Evolutionary conservation across 441 rosid genomes (phyloP).

Genomic region (Pelargonium fulgidum): DNA sequence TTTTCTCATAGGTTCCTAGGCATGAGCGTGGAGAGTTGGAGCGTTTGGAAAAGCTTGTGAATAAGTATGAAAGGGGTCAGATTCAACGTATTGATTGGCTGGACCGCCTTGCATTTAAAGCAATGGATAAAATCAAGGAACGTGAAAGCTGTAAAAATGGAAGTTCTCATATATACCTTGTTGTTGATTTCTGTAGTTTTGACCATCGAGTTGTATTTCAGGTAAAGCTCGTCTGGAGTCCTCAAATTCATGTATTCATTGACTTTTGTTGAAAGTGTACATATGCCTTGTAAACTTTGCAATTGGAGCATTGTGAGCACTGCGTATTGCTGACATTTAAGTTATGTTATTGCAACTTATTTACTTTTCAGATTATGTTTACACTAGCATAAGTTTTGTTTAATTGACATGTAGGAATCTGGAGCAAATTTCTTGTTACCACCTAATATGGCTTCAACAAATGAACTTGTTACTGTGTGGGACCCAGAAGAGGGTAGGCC

Average conservation of each 20-base stretch:
- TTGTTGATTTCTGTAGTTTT: conserved; percentile 83
- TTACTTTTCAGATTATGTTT: conserved; percentile 1
- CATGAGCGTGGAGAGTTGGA: conserved; percentile 91
- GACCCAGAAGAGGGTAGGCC: conserved; percentile 87
- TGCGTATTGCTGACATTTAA: neutral
- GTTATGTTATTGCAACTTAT: neutral
- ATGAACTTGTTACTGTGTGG: conserved; percentile 92
- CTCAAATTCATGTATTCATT: conserved; percentile 2
- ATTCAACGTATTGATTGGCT: conserved; percentile 86
- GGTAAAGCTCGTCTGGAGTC: conserved; percentile 35
- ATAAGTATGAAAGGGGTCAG: conserved; percentile 90
- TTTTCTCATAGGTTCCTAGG: conserved; percentile 62
- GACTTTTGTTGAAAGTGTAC: conserved; percentile 9
- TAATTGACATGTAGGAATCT: conserved; percentile 51
- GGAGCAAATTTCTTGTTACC: conserved; percentile 84
- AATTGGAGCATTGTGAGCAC: neutral
- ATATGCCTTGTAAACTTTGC: conserved; percentile 3
- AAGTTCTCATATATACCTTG: conserved; percentile 65
- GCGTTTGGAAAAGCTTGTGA: conserved; percentile 82
- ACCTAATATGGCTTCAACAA: conserved; percentile 79
- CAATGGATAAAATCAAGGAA: conserved; percentile 76
- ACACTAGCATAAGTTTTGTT: conserved; percentile 13
- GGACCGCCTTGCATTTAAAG: conserved; percentile 78
- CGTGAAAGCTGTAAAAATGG: conserved; percentile 66
- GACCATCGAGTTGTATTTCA: conserved; percentile 97